Evolutionary conservation across 1,139 yeast species (phyloP).

Genomic region (Schwanniomyces etchellsii): DNA sequence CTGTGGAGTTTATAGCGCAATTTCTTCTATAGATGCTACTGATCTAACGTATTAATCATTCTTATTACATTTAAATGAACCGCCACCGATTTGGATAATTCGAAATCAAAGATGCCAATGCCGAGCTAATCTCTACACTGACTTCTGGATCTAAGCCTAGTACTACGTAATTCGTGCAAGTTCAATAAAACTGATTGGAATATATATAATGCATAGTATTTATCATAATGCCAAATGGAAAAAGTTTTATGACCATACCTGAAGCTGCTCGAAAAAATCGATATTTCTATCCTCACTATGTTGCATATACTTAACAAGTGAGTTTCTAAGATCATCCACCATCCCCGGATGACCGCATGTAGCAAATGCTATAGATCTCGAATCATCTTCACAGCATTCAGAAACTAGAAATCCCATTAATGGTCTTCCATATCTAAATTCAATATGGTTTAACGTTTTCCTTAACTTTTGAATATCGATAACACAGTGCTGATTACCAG

Average conservation of each 20-base stretch:
- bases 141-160: too few species aligned
- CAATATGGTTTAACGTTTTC: slow-evolving; percentile 20
- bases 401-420: slow-evolving; percentile 29
- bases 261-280: slow-evolving; percentile 44
- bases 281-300: slow-evolving; percentile 29
- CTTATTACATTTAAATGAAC: too few species aligned
- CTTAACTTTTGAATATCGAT: slow-evolving; percentile 11
- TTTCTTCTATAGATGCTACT: too few species aligned
- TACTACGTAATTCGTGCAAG: too few species aligned
- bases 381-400: slow-evolving; percentile 28
- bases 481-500: slow-evolving; percentile 3
- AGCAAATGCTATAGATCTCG: slow-evolving; percentile 39
- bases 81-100: too few species aligned
- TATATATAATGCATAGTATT: too few species aligned
- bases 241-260: slow-evolving; percentile 42
- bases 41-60: too few species aligned
- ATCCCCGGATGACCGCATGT: slow-evolving; percentile 46
- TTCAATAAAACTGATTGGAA: too few species aligned
- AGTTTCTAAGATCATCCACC: slow-evolving; percentile 43
- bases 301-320: slow-evolving; percentile 21
- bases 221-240: too few species aligned
- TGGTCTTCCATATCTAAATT: slow-evolving; percentile 44
- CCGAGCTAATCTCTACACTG: too few species aligned
- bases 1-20: neutral
- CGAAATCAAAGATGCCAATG: too few species aligned